Evolutionary conservation across 768 basidiomycete species (phyloP), one percentile per base, ranked within the genome.

Genomic region (Lactarius hengduanensis): DNA sequence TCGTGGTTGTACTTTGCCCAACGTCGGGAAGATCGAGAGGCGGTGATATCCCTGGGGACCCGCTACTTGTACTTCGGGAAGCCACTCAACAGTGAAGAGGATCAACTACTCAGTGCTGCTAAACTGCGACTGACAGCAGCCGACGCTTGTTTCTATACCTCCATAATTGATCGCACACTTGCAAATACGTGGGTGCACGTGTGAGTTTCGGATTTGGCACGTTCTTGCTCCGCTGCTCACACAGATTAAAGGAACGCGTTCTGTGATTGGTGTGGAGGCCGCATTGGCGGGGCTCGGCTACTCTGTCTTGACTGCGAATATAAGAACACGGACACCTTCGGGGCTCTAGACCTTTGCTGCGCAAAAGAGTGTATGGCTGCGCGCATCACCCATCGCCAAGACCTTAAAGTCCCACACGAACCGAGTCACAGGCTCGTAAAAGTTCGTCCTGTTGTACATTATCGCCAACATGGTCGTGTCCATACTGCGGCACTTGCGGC

Each of bases 271-370:
- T 78, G 77, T 59, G 59, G 59, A 11, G 72, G 73, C 1, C 38
- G 5, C 20, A 72, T 76, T 4, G 74, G 71, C 7, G 76, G 76
- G 1, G 59, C 73, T 9, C 74, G 76, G 11, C 61, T 77, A 20
- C 70, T 73, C 50, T 78, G 77, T 43, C 68, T 78, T 20, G 71
- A 75, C 45, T 78, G 77, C 41, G 70, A 70, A 47, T 53, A 66
- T 8, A 59, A 68, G n/a, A n/a, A 15, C 11, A 47, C 32, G 1
- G 9, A n/a, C 7, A 26, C 36, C 2, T 32, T 64, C 8, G 67
- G 70, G n/a, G 74, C 73, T 7, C 59, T 77, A 20, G 75, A 78
- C 66, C 71, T 77, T 38, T 77, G 76, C 67, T 70, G 71, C 26
- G 41, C 66, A 4, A 71, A 71, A 1, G 69, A 59, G 4, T 78